Conservation (phyloP, 2,329 filamentous ascomycete species). For the Cordyceps farinosa region DNA sequence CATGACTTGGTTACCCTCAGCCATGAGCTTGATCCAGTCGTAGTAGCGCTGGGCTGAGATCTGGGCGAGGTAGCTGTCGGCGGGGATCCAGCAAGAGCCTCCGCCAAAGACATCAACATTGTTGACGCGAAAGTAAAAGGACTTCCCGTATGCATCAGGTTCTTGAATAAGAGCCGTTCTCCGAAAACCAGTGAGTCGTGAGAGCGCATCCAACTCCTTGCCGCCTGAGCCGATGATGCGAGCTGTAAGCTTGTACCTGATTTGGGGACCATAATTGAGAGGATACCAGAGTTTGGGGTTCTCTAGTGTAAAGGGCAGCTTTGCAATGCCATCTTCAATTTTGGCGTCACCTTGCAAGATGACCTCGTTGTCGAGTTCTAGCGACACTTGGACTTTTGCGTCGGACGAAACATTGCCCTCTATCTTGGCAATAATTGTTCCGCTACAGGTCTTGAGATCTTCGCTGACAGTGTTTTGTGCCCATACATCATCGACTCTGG, state of each 20-base stretch:
- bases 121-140: constrained; percentile 72
- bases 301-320: constrained; percentile 4
- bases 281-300: constrained; percentile 69
- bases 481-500: constrained; percentile 57
- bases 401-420: constrained; percentile 30
- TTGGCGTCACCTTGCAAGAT: constrained; percentile 20
- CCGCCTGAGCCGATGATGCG: constrained; percentile 40
- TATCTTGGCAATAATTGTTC: constrained; percentile 36
- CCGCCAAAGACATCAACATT: constrained; percentile 68
- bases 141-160: constrained; percentile 59
- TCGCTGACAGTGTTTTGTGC: constrained; percentile 33
- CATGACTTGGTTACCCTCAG: constrained; percentile 73
- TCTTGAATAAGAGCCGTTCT: constrained; percentile 54
- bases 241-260: constrained; percentile 62
- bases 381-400: constrained; percentile 25
- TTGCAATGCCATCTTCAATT: neutral
- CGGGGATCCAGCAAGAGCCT: constrained; percentile 76
- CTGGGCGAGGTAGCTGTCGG: constrained; percentile 68
- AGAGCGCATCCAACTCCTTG: constrained; percentile 45
- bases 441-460: constrained; percentile 36
- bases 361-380: constrained; percentile 23
- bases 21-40: constrained; percentile 67
- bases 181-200: constrained; percentile 63
- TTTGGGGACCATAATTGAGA: constrained; percentile 65
- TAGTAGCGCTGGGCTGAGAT: constrained; percentile 59